Evolutionary conservation across 176 grass and related monocot genomes (phyloP), one percentile per base, ranked within the genome.

Genomic region (Cocos nucifera): DNA sequence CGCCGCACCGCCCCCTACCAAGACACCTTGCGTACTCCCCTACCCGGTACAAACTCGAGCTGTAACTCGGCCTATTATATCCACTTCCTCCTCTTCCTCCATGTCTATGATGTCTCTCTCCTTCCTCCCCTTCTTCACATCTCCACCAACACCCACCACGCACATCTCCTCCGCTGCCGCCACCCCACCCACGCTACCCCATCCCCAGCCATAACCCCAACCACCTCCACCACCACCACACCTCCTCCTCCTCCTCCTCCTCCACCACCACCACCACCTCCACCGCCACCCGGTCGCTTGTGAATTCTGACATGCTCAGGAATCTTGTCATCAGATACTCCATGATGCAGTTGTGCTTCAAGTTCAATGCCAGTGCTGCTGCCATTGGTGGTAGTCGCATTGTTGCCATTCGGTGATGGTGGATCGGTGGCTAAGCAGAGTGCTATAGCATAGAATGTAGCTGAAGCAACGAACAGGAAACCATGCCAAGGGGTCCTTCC

Each of bases 21-120:
- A 75, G 76, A 80, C 90, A 90, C 53, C 83, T 78, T 25, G 90
- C 86, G 56, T 95, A 95, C 80, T 89, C 86, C 5, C 83, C 82
- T 5, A 95, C 61, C 18, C 71, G 75, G 73, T 87, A 95, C 77
- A 89, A 50, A 18, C 71, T 84, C 9, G 83, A 89, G 64, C 80
- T 95, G 77, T 95, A 95, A 55, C 71, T 87, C 2, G 77, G 90
- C 20, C 62, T 70, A 23, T 22, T 56, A 15, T 29, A 28, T 20
- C 28, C 25, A 44, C 4, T 44, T 64, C 57, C 58, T 77, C 2
- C 54, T 50, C 58, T 62, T 21, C 48, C 29, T 20, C 61, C 10
- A 22, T 22, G n/a, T 20, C 62, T 50, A 52, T 53, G 48, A 52
- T n/a, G 6, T 49, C 22, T 23, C 50, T 50, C 25, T 57, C 25